A percentile compares a stretch with the other conserved stretches of the same genome.
phyloP scores from a whole-genome alignment of 78 protist species.

The Dictyostelium firmibasis region DNA sequence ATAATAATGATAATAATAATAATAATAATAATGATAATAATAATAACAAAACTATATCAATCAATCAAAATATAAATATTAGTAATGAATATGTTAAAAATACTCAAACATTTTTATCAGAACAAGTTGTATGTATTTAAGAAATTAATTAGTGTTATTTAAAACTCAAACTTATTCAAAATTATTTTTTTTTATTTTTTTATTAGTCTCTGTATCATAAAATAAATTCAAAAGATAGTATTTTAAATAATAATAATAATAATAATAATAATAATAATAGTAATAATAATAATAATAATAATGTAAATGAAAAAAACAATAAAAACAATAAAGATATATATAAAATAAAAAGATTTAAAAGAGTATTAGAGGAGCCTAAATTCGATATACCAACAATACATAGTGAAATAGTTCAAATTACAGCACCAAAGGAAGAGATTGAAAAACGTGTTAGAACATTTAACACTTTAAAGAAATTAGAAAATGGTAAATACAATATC shows the following conservation, averaged over 20 bases:
- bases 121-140: not conserved
- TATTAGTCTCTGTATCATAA: not conserved
- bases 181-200: too few relatives aligned
- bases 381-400: not conserved
- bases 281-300: not conserved
- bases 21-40: not conserved
- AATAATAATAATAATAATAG: not conserved
- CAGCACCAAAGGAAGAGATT: constrained; percentile 23
- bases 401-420: constrained; percentile 20
- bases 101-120: constrained; percentile 15
- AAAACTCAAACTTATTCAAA: not conserved
- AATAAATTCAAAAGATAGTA: not conserved
- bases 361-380: not conserved
- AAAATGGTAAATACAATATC: constrained; percentile 20
- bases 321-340: not conserved
- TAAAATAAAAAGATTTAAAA: constrained; percentile 7
- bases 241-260: not conserved
- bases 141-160: not conserved
- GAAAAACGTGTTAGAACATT: constrained; percentile 30
- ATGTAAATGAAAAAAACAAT: not conserved
- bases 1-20: not conserved
- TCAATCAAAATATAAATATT: not conserved
- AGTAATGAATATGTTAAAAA: not conserved
- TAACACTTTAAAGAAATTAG: not conserved
- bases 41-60: not conserved